These are phyloP conservation scores for Penicillium canescens DNA, from an alignment of 495 filamentous ascomycete genomes.

Conservation along the genomic window DNA sequence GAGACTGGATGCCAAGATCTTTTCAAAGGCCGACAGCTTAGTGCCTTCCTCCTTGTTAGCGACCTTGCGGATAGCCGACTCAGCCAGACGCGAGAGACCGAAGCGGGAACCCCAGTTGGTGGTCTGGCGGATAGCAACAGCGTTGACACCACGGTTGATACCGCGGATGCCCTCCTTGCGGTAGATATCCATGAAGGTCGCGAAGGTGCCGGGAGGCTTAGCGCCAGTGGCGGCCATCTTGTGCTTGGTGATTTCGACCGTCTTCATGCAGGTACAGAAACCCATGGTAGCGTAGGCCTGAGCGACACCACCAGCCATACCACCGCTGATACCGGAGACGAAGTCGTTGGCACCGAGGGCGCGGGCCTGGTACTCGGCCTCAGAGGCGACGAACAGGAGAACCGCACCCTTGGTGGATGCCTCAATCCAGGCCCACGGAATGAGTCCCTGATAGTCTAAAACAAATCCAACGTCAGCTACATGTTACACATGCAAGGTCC, in stretches of 20 bases:
- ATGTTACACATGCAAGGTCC: slow-evolving; percentile 1
- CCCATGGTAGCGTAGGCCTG: slow-evolving; percentile 99
- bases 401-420: slow-evolving; percentile 99
- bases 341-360: slow-evolving; percentile 81
- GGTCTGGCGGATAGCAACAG: slow-evolving; percentile 96
- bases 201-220: slow-evolving; percentile 84
- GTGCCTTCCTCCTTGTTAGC: slow-evolving; percentile 79
- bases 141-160: slow-evolving; percentile 98
- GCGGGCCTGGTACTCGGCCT: slow-evolving; percentile 92
- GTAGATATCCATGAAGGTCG: slow-evolving; percentile 97
- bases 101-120: slow-evolving; percentile 99
- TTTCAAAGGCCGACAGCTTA: slow-evolving; percentile 77
- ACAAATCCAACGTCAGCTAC: slow-evolving; percentile 15
- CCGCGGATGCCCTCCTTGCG: slow-evolving; percentile 89
- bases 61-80: slow-evolving; percentile 78
- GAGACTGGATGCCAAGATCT: slow-evolving; percentile 82
- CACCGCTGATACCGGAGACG: slow-evolving; percentile 82
- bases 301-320: slow-evolving; percentile 91
- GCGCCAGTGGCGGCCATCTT: slow-evolving; percentile 83
- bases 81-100: slow-evolving; percentile 85
- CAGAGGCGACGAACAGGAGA: slow-evolving; percentile 97
- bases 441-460: slow-evolving; percentile 97
- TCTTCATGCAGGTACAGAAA: slow-evolving; percentile 99
- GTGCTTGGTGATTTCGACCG: slow-evolving; percentile 98
- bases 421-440: slow-evolving; percentile 99